Conservation (phyloP, 805 yeast species). For the Torulaspora gathmanii region DNA sequence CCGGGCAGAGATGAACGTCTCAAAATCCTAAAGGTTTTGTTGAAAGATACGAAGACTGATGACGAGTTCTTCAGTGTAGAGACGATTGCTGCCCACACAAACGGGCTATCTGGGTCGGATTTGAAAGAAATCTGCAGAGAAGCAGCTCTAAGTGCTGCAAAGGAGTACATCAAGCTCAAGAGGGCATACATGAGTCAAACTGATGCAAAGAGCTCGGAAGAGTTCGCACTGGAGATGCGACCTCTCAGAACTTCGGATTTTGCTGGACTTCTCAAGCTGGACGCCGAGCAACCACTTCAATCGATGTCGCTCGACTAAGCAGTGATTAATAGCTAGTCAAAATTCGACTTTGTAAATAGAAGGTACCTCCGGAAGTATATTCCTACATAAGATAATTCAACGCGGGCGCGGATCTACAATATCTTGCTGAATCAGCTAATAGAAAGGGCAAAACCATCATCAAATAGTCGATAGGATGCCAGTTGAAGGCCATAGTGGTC, state of each 20-base stretch:
- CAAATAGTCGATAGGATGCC: slow-evolving; percentile 34
- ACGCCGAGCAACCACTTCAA: slow-evolving; percentile 22
- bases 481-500: slow-evolving; percentile 53
- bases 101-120: slow-evolving; percentile 86
- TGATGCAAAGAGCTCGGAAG: slow-evolving; percentile 21
- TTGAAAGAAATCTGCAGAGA: slow-evolving; percentile 86
- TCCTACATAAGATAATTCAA: slow-evolving; percentile 3
- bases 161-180: slow-evolving; percentile 72
- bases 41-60: slow-evolving; percentile 62
- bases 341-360: not conserved
- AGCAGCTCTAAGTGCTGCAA: slow-evolving; percentile 84
- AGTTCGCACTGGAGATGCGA: slow-evolving; percentile 46
- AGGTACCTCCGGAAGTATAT: not conserved
- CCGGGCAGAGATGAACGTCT: slow-evolving; percentile 66
- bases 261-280: slow-evolving; percentile 32
- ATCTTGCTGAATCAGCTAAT: not conserved
- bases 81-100: slow-evolving; percentile 56
- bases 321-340: not conserved
- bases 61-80: slow-evolving; percentile 51
- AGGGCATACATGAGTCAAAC: slow-evolving; percentile 36
- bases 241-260: slow-evolving; percentile 66
- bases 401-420: not conserved
- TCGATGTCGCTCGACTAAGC: slow-evolving; percentile 22
- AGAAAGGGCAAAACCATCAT: not conserved
- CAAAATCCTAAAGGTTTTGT: slow-evolving; percentile 63